These are phyloP conservation scores for Parascedosporium putredinis DNA, from an alignment of 2,329 filamentous ascomycete species.

Conservation along the genomic window DNA sequence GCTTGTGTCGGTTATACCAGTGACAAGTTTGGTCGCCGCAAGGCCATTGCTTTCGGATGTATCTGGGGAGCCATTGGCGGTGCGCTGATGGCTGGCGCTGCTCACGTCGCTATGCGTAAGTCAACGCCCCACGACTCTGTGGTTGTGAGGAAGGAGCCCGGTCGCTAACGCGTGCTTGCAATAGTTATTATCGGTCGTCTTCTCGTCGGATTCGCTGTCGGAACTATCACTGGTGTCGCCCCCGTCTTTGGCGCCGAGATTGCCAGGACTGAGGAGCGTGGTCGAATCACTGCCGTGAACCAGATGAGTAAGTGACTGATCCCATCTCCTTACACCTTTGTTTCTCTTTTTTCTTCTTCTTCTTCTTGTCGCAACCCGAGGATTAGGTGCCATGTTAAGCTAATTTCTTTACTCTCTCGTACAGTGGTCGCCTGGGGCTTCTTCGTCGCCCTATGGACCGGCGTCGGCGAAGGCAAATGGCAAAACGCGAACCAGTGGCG, in stretches of 20 bases:
- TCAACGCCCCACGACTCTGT: not conserved
- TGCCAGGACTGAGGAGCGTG: slow-evolving; percentile 29
- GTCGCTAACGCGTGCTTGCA: not conserved
- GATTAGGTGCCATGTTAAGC: too few species aligned
- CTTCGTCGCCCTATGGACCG: slow-evolving; percentile 43
- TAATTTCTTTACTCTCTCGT: too few species aligned
- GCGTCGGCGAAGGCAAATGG: slow-evolving; percentile 33
- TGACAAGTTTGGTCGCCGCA: slow-evolving; percentile 25
- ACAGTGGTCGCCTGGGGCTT: slow-evolving; percentile 35
- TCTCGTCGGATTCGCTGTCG: slow-evolving; percentile 27
- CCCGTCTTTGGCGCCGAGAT: slow-evolving; percentile 30
- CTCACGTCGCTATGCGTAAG: slow-evolving; percentile 29
- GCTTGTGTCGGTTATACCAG: slow-evolving; percentile 28
- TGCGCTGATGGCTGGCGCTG: slow-evolving; percentile 28
- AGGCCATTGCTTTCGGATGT: slow-evolving; percentile 29
- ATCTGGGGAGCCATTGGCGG: slow-evolving; percentile 27
- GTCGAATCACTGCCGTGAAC: slow-evolving; percentile 28
- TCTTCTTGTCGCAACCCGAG: too few species aligned
- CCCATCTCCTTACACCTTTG: too few species aligned
- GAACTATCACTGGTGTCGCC: slow-evolving; percentile 29
- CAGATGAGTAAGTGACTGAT: slow-evolving; percentile 31
- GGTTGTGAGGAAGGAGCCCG: too few species aligned
- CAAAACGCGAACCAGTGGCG: slow-evolving; percentile 26
- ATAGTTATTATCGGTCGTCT: slow-evolving; percentile 27
- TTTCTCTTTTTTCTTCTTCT: not conserved